A percentile compares a stretch with the other conserved stretches of the same genome.
Conservation (phyloP, 2,329 filamentous ascomycete genomes). For the Magnaporthales sp. region DNA sequence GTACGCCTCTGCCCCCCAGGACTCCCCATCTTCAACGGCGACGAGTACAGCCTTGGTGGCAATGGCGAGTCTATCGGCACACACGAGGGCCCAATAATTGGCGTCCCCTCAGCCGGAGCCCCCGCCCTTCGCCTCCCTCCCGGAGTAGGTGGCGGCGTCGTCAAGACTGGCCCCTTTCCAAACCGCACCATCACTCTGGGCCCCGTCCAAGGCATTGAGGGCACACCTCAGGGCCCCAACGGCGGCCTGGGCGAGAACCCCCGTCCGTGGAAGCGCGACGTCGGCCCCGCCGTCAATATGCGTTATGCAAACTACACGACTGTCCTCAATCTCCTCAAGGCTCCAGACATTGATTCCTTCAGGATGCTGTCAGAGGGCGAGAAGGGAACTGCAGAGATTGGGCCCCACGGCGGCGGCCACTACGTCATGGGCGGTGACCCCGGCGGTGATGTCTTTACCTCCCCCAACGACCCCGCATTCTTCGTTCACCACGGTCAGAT, state of each 20-base stretch:
- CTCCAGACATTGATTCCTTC: constrained; percentile 8
- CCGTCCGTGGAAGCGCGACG: constrained; percentile 22
- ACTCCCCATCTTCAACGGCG: constrained; percentile 42
- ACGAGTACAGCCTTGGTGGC: constrained; percentile 31
- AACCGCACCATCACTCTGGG: constrained; percentile 31
- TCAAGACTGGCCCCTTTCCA: constrained; percentile 39
- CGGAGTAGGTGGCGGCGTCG: constrained; percentile 46
- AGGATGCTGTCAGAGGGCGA: constrained; percentile 18
- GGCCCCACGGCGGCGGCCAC: constrained; percentile 19
- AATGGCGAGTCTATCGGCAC: constrained; percentile 27
- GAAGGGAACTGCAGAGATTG: constrained; percentile 20
- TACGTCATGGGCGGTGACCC: constrained; percentile 14
- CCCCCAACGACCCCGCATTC: constrained; percentile 16
- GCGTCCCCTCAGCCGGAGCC: constrained; percentile 18
- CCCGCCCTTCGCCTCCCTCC: constrained; percentile 25
- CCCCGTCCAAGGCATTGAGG: constrained; percentile 18
- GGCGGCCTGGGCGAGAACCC: constrained; percentile 20
- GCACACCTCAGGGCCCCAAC: neutral
- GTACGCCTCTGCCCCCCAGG: constrained; percentile 25
- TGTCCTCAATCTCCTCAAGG: constrained; percentile 6
- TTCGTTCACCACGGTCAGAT: constrained; percentile 17
- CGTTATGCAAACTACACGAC: constrained; percentile 16
- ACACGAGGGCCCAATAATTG: constrained; percentile 15
- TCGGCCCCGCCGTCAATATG: constrained; percentile 16
- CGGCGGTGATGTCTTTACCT: constrained; percentile 12